Base-by-base conservation (phyloP, 257 asterid genomes). In the Rehmannia glutinosa region DNA sequence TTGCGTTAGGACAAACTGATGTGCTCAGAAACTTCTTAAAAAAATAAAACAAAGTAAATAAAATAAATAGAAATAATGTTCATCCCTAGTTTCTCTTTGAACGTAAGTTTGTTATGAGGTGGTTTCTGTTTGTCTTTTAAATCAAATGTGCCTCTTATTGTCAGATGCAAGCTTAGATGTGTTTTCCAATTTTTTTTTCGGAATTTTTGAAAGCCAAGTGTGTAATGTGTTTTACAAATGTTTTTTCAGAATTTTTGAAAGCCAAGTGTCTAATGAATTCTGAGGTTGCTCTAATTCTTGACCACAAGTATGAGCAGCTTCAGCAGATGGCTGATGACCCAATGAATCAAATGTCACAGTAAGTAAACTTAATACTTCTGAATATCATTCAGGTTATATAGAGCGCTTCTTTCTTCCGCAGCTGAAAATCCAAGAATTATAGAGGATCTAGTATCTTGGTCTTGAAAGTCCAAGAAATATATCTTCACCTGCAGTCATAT, bases 321-420 rank as follows among this genome's bases (percentile, higher is more conserved):
- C 97, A 93, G 79, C 90, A 90, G 83, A 88, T 77, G 96, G 81
- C 95, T 17, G 97, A 93, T 59, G 96, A 93, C 69, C 94, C 96
- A 24, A 66, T 82, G 85, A 93, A 84, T 80, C 97, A 90, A 75
- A 74, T 90, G 82, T 92, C 98, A 5, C 98, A 92, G 98, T 90
- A 72, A 70, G 97, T 80, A 23, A 38, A 33, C 2, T 35, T 30
- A 49, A 9, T 42, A 10, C 21, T 30, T 63, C 77, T 65, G 83
- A 7, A 3, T 56, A 15, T 25, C 45, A 20, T 68, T 7, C 21
- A 33, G 30, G 16, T 19, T 30, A 16, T 1, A 11, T 45, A 19
- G 27, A 20, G 24, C 12, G 17, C 13, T 0, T 66, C 1, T 23
- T 8, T 3, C n/a, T 13, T 32, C 43, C 13, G 21, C 39, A 41